These are phyloP conservation scores for Quercus phellos DNA, from an alignment of 331 rosid genomes.

Conservation along the genomic window DNA sequence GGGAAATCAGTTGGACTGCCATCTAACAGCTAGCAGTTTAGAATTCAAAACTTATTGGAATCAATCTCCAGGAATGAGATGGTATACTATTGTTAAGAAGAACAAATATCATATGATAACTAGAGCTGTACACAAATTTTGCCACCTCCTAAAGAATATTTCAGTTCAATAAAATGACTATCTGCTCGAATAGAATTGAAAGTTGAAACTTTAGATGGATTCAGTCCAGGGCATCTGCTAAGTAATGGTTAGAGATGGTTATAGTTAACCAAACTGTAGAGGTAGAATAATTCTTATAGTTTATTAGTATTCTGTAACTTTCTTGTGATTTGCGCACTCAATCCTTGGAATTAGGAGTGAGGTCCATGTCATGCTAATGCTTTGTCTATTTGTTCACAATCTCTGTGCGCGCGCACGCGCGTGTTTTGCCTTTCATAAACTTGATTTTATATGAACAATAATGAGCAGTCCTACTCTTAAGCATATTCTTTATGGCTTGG, in stretches of 20 bases:
- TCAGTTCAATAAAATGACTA: neutral
- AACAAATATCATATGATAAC: no score
- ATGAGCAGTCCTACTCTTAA: conserved; percentile 7
- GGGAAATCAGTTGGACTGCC: neutral
- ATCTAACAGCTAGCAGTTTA: conserved; percentile 6
- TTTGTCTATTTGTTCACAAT: neutral
- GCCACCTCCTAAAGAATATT: neutral
- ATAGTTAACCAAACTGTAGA: neutral
- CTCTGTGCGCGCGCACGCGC: neutral
- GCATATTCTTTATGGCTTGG: neutral
- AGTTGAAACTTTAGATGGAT: no score
- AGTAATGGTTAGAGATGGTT: neutral
- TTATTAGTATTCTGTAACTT: neutral
- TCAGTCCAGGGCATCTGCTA: neutral
- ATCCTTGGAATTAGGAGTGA: conserved; percentile 24
- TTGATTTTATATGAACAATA: neutral
- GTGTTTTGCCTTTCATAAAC: neutral
- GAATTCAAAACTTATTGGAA: neutral
- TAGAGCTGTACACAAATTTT: neutral
- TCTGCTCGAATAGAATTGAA: no score
- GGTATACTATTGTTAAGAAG: neutral
- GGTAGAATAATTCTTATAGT: neutral
- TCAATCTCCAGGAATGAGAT: neutral
- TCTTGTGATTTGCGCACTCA: neutral
- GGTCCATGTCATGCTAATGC: conserved; percentile 23